Evolutionary conservation across 139 green algal species (phyloP).

Genomic region (Auxenochlorella protothecoides): DNA sequence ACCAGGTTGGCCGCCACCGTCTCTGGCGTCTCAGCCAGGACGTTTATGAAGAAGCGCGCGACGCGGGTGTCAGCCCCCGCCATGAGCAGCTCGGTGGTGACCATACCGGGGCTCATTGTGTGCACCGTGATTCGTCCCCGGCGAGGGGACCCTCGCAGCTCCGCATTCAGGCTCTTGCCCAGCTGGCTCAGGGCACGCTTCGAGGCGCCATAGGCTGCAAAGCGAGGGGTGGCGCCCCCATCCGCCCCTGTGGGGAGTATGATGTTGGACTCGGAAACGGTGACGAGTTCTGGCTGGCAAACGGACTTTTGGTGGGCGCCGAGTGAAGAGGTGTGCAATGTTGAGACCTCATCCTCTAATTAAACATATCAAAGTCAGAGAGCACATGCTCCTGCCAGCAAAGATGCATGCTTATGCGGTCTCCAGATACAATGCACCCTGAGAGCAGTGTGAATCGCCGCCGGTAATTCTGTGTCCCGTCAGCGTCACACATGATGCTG

Average conservation of each 20-base stretch:
- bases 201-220: conserved; percentile 90
- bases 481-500: too few relatives aligned
- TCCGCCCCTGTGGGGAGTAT: conserved; percentile 42
- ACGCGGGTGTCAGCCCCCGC: conserved; percentile 53
- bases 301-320: too few relatives aligned
- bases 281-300: too few relatives aligned
- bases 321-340: too few relatives aligned
- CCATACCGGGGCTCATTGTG: conserved; percentile 85
- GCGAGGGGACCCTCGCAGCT: conserved; percentile 29
- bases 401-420: too few relatives aligned
- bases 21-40: conserved; percentile 64
- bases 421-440: too few relatives aligned
- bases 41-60: conserved; percentile 94
- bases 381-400: too few relatives aligned
- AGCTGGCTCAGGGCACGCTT: conserved; percentile 84
- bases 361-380: too few relatives aligned
- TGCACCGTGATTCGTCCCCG: conserved; percentile 66
- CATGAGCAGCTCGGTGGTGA: conserved; percentile 91
- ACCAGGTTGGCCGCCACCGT: conserved; percentile 69
- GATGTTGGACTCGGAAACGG: too few relatives aligned
- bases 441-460: too few relatives aligned
- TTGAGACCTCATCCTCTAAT: too few relatives aligned
- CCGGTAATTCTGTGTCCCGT: too few relatives aligned
- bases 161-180: conserved; percentile 42
- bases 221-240: conserved; percentile 65